phyloP scores from a whole-genome alignment of 2,329 filamentous ascomycete species.

The Diaporthe helianthi region DNA sequence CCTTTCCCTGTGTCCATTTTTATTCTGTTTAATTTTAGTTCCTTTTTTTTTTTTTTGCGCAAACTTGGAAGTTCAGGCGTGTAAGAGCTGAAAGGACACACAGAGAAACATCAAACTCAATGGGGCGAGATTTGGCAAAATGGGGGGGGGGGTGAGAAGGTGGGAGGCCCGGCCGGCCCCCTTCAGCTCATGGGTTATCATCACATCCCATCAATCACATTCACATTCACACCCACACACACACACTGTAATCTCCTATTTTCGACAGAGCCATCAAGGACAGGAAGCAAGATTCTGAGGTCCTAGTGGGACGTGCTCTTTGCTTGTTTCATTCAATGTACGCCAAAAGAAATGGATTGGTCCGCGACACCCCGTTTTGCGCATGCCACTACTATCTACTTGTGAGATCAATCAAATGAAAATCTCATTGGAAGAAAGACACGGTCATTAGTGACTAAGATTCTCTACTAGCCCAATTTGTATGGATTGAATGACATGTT shows the following conservation, averaged over 20 bases:
- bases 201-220: slow-evolving; percentile 1
- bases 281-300: slow-evolving; percentile 5
- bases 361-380: not conserved
- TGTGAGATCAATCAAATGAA: not conserved
- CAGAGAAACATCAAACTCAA: slow-evolving; percentile 18
- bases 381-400: not conserved
- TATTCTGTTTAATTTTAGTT: no score
- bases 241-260: slow-evolving; percentile 26
- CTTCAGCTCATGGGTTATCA: not conserved
- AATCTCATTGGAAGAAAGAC: slow-evolving; percentile 2
- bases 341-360: slow-evolving; percentile 4
- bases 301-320: not conserved
- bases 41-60: slow-evolving; percentile 1
- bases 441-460: not conserved
- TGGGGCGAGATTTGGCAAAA: slow-evolving; percentile 16
- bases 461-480: not conserved
- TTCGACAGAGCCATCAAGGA: not conserved
- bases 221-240: not conserved
- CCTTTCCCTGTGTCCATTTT: not conserved
- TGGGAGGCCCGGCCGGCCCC: no score
- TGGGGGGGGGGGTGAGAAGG: not conserved
- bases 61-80: slow-evolving; percentile 30
- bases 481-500: not conserved
- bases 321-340: slow-evolving; percentile 16
- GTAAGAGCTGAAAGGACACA: slow-evolving; percentile 28